phyloP scores from a whole-genome alignment of 805 yeast species.

The Starmerella sp. region DNA sequence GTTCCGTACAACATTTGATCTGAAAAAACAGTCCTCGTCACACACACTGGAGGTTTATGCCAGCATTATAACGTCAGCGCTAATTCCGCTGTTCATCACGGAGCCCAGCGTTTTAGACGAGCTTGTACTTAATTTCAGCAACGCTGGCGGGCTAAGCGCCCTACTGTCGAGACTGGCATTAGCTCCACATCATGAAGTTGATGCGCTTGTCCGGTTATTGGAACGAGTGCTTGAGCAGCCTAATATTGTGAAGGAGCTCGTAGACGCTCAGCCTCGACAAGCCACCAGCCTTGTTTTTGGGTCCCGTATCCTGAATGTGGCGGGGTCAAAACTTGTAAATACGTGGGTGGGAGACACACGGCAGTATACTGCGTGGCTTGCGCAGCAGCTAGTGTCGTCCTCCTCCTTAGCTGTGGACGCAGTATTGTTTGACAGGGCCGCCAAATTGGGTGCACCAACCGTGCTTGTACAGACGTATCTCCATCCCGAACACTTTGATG shows the following conservation, averaged over 20 bases:
- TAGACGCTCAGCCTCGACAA: not conserved
- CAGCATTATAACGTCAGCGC: slow-evolving; percentile 3
- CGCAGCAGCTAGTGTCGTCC: slow-evolving; percentile 13
- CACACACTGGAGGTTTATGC: slow-evolving; percentile 10
- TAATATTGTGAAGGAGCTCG: not conserved
- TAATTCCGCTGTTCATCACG: not conserved
- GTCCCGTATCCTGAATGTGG: slow-evolving; percentile 12
- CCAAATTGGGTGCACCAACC: slow-evolving; percentile 23
- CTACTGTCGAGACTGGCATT: slow-evolving; percentile 7
- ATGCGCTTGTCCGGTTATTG: not conserved
- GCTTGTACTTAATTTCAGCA: slow-evolving; percentile 4
- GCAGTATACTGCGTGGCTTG: slow-evolving; percentile 21
- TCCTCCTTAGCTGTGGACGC: slow-evolving; percentile 3
- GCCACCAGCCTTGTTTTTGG: slow-evolving; percentile 12
- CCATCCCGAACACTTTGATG: not conserved
- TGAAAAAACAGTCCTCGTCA: not conserved
- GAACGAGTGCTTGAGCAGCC: not conserved
- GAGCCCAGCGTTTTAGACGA: not conserved
- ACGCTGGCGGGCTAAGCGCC: slow-evolving; percentile 12
- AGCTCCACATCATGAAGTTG: slow-evolving; percentile 2
- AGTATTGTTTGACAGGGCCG: slow-evolving; percentile 17
- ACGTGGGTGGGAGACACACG: slow-evolving; percentile 19
- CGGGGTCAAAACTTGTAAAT: not conserved
- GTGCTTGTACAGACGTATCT: slow-evolving; percentile 12
- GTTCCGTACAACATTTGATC: not conserved